Evolutionary conservation across 257 asterid species (phyloP).

Genomic region (Solanum arcanum): DNA sequence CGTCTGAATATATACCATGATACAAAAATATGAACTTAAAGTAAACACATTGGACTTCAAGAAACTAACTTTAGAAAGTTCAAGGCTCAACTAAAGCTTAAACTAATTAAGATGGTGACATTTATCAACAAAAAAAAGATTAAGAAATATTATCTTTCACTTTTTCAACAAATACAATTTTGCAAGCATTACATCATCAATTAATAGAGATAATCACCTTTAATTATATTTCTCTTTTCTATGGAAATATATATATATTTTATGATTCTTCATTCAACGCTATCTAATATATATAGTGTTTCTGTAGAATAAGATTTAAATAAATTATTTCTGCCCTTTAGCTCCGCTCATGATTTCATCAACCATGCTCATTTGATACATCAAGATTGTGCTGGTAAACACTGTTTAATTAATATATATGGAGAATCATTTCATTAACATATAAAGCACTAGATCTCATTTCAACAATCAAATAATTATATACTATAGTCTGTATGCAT

Average conservation of each 20-base stretch:
- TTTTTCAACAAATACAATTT: neutral
- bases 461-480: neutral
- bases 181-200: neutral
- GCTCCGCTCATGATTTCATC: neutral
- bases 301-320: neutral
- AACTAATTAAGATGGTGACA: neutral
- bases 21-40: neutral
- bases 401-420: neutral
- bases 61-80: neutral
- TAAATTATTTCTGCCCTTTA: neutral
- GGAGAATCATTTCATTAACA: neutral
- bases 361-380: neutral
- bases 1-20: neutral
- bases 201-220: neutral
- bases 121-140: neutral
- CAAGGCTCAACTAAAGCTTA: neutral
- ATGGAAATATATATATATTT: neutral
- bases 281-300: neutral
- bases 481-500: neutral
- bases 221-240: neutral
- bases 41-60: neutral
- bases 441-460: neutral
- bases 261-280: no score
- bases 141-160: neutral
- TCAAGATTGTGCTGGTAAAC: neutral